Evolutionary conservation across 345 rosid species (phyloP).

Genomic region (Brassica incana): DNA sequence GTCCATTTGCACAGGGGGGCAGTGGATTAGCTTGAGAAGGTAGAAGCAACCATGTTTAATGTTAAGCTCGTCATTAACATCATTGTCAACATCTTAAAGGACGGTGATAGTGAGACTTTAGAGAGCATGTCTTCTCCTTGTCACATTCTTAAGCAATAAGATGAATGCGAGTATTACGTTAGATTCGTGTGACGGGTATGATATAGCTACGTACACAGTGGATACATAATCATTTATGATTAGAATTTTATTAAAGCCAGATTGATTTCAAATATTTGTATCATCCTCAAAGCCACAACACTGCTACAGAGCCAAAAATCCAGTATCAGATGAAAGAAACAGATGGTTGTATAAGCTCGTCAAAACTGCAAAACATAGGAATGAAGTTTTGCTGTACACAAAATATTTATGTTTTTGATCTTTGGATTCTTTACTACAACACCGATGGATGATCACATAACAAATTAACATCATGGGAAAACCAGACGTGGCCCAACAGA

Average conservation of each 20-base stretch:
- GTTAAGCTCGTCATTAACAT: constrained; percentile 63
- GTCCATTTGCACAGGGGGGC: constrained; percentile 75
- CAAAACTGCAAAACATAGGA: constrained; percentile 10
- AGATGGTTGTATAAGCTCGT: constrained; percentile 14
- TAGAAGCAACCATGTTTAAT: constrained; percentile 71
- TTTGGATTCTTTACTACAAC: constrained; percentile 31
- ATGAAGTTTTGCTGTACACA: constrained; percentile 37
- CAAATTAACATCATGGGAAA: constrained; percentile 30
- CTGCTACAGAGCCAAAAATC: not conserved
- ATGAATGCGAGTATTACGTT: not conserved
- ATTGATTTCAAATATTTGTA: not conserved
- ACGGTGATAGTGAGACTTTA: constrained; percentile 47
- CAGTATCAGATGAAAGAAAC: constrained; percentile 3
- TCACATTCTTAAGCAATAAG: constrained; percentile 4
- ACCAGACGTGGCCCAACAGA: constrained; percentile 34
- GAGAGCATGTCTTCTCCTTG: constrained; percentile 83
- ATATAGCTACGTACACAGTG: not conserved
- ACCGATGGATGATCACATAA: constrained; percentile 15
- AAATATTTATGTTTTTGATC: constrained; percentile 26
- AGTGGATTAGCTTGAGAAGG: constrained; percentile 53
- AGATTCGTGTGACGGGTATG: not conserved
- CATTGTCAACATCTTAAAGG: constrained; percentile 62
- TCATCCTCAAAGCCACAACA: not conserved
- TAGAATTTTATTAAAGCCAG: not conserved
- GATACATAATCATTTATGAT: not conserved